Evolutionary conservation across 768 basidiomycete genomes (phyloP), one percentile per base, ranked within the genome.

Genomic region (Crucibulum laeve): DNA sequence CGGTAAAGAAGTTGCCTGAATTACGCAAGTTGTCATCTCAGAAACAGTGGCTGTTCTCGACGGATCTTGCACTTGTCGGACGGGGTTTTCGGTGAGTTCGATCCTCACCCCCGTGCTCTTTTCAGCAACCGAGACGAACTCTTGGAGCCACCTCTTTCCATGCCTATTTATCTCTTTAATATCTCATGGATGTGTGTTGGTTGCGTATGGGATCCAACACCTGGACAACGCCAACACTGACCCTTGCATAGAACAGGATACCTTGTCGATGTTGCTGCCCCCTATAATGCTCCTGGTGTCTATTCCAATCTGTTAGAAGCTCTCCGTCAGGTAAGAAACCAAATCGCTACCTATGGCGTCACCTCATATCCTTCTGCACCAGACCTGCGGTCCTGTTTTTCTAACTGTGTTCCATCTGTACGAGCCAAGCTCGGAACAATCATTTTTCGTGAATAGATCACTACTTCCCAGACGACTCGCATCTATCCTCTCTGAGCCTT

Each of bases 371-470:
- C 42, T 38, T 39, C 13, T 24, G 21, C 23, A 45, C 46, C 13
- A 24, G 14, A 0, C 43, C 21, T n/a, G 24, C 51, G 49, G 36
- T 55, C 48, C 53, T 47, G 32, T 7, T 54, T 5, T 84, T 83
- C 56, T 28, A 53, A 7, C 43, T 59, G 58, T 83, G 22, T 44
- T 68, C 25, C 66, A 78, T 49, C 46, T 79, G 35, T 67, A 73
- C 36, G 78, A 82, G 21, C 46, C 67, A 8, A 39, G 51, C 24
- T 68, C 74, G 3, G 60, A 65, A 11, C 81, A 84, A 50, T 73
- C 76, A 2, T 80, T 84, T 56, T 65, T 83, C 45, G 67, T 81
- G 23, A 80, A 82, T 50, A 44, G 50, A 21, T 41, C 42, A 2
- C 49, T 64, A 26, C 54, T 68, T 4, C 34, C 48, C 3, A 34